Evolutionary conservation across 441 rosid genomes (phyloP).

Genomic region (Populus hybrid): DNA sequence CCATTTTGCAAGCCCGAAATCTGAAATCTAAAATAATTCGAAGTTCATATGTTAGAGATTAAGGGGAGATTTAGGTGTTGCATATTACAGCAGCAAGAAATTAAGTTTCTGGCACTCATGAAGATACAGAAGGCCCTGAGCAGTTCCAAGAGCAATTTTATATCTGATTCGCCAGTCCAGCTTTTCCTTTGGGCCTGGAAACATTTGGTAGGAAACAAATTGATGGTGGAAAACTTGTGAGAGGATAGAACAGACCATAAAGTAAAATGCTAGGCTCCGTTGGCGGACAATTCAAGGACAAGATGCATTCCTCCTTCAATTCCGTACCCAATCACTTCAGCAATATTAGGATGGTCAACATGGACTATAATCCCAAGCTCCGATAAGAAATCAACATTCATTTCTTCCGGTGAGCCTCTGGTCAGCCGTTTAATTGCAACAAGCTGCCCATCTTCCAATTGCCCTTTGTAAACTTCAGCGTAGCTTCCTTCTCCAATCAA

Average conservation of each 20-base stretch:
- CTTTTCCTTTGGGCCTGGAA: constrained; percentile 59
- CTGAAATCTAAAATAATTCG: too few species aligned
- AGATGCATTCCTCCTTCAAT: constrained; percentile 94
- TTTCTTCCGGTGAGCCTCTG: constrained; percentile 83
- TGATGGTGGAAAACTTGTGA: not conserved
- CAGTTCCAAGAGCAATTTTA: constrained; percentile 81
- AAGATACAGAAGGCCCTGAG: constrained; percentile 76
- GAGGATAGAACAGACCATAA: constrained; percentile 48
- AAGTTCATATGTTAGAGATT: constrained; percentile 12
- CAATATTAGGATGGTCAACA: constrained; percentile 88
- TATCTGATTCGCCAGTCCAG: constrained; percentile 61
- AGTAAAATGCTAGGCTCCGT: constrained; percentile 80
- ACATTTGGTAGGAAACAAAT: constrained; percentile 2
- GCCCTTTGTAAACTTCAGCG: constrained; percentile 84
- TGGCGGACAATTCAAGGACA: constrained; percentile 81
- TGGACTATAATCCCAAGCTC: constrained; percentile 91
- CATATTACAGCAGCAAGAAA: not conserved
- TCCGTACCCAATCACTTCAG: constrained; percentile 81
- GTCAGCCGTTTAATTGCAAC: constrained; percentile 76
- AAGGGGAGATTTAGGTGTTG: not conserved
- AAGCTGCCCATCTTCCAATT: constrained; percentile 50
- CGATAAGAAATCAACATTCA: constrained; percentile 78
- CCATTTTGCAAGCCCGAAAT: constrained; percentile 95
- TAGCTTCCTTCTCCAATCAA: constrained; percentile 96
- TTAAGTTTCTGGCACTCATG: constrained; percentile 69